These are phyloP conservation scores for Cylindrotheca fusiformis DNA, from an alignment of 108 stramenopile species.

Conservation along the genomic window DNA sequence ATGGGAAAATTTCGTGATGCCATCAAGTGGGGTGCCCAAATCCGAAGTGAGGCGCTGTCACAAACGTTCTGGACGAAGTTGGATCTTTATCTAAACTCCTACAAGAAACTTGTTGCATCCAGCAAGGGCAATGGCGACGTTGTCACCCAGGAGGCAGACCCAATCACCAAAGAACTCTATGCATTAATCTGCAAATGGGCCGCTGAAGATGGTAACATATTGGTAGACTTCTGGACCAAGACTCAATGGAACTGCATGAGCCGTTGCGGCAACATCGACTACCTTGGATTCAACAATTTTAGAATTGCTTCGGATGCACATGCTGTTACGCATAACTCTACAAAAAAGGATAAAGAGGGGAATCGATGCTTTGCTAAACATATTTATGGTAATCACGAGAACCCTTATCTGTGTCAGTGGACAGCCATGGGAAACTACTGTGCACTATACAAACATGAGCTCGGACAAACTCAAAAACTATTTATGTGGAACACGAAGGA, in stretches of 20 bases:
- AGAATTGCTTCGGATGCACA: conserved; percentile 18
- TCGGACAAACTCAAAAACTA: conserved; percentile 14
- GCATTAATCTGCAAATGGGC: conserved; percentile 15
- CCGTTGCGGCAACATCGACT: conserved; percentile 20
- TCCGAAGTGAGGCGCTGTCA: conserved; percentile 14
- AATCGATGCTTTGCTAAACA: too few species aligned
- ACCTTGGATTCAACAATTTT: conserved; percentile 27
- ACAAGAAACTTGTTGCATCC: conserved; percentile 16
- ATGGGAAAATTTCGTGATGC: conserved; percentile 37
- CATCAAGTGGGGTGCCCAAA: conserved; percentile 26
- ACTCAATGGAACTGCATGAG: conserved; percentile 41
- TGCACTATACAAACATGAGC: conserved; percentile 2
- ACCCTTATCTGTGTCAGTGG: conserved; percentile 2
- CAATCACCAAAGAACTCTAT: conserved; percentile 28
- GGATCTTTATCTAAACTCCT: conserved; percentile 19
- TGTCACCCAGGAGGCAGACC: conserved; percentile 26
- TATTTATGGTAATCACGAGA: conserved; percentile 32
- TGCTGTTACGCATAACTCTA: conserved; percentile 20
- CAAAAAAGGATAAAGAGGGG: conserved; percentile 32
- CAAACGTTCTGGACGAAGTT: conserved; percentile 7
- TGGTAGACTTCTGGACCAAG: conserved; percentile 23
- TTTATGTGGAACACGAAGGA: conserved; percentile 18
- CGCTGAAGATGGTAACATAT: conserved; percentile 10
- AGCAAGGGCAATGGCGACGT: conserved; percentile 20
- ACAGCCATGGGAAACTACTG: not conserved